phyloP scores from a whole-genome alignment of 768 basidiomycete species.

The Naganishia vaughanmartiniae region DNA sequence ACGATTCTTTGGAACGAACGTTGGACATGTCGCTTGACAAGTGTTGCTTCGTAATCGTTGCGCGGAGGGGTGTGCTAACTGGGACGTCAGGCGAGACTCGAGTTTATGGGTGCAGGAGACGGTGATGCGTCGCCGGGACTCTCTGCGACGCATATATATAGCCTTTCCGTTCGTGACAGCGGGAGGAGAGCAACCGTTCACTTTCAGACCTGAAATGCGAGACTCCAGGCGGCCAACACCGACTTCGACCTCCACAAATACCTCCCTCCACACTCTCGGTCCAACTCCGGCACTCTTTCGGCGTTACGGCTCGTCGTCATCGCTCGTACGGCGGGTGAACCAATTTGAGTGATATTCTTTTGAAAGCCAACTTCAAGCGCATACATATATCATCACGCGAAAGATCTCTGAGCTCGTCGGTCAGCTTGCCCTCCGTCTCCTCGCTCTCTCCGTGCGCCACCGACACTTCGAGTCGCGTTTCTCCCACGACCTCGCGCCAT shows the following conservation, averaged over 20 bases:
- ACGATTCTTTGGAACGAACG: constrained; percentile 25
- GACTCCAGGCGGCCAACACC: background rate
- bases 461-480: too few species aligned
- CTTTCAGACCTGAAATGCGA: background rate
- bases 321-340: too few species aligned
- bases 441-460: too few species aligned
- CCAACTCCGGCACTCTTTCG: background rate
- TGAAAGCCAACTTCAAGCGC: too few species aligned
- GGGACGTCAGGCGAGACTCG: too few species aligned
- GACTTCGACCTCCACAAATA: background rate
- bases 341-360: too few species aligned
- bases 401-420: too few species aligned
- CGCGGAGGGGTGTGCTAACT: background rate
- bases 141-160: background rate
- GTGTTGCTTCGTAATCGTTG: background rate
- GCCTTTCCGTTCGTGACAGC: background rate
- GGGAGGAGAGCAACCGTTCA: too few species aligned
- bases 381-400: too few species aligned
- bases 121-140: too few species aligned
- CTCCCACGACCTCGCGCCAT: too few species aligned
- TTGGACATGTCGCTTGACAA: background rate
- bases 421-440: too few species aligned
- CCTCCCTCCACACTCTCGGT: background rate
- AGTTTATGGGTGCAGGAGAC: background rate
- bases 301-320: background rate